Evolutionary conservation across 164 flowering plant species (phyloP).

Genomic region (Houttuynia cordata): DNA sequence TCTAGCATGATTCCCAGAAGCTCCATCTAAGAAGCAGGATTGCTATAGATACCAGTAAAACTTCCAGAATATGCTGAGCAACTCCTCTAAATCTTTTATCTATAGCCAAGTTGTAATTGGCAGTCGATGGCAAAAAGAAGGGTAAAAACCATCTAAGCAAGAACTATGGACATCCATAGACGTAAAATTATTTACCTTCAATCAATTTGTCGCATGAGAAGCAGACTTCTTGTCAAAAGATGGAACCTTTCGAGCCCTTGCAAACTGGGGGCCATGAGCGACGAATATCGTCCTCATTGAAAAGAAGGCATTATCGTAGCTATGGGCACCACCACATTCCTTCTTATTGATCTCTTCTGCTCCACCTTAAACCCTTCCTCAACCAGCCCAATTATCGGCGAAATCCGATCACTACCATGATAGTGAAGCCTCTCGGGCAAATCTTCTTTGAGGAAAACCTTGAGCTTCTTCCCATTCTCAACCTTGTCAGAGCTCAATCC

Average conservation of each 20-base stretch:
- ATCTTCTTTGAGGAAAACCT: slow-evolving; percentile 69
- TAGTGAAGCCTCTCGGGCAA: slow-evolving; percentile 81
- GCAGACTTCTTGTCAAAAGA: slow-evolving; percentile 94
- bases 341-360: slow-evolving; percentile 34
- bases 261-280: slow-evolving; percentile 87
- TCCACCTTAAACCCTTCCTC: slow-evolving; percentile 86
- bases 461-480: slow-evolving; percentile 58
- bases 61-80: not conserved
- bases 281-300: slow-evolving; percentile 88
- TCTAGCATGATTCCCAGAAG: not conserved
- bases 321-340: slow-evolving; percentile 95
- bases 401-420: slow-evolving; percentile 55
- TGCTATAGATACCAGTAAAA: not conserved
- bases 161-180: too few species aligned
- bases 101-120: too few species aligned
- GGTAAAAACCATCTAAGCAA: too few species aligned
- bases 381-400: slow-evolving; percentile 72
- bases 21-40: not conserved
- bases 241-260: slow-evolving; percentile 64
- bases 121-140: too few species aligned
- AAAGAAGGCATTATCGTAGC: slow-evolving; percentile 54
- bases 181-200: too few species aligned
- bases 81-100: not conserved
- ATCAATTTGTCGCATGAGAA: too few species aligned
- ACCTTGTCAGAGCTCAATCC: slow-evolving; percentile 65